phyloP scores from a whole-genome alignment of 169 alveolate species.

The Plasmodium gaboni region DNA sequence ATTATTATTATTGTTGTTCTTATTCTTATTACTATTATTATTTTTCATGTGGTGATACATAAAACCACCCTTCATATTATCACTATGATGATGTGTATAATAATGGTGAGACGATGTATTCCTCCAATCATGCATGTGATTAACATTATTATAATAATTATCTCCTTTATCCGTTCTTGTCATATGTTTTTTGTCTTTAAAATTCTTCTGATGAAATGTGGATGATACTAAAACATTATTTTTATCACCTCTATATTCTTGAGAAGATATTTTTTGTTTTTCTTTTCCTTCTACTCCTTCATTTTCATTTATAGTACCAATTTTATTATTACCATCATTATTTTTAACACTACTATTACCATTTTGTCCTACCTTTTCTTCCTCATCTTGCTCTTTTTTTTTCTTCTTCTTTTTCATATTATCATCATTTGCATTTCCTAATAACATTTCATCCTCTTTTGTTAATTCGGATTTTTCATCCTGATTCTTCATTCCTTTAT shows the following conservation, averaged over 20 bases:
- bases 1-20: not conserved
- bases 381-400: not conserved
- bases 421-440: conserved; percentile 22
- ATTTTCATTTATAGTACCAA: not conserved
- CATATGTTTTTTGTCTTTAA: conserved; percentile 16
- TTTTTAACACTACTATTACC: not conserved
- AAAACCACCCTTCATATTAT: not conserved
- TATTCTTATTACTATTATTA: not conserved
- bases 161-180: conserved; percentile 23
- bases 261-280: not conserved
- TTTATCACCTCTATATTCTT: not conserved
- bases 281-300: not conserved
- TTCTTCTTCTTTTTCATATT: conserved; percentile 4
- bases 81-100: conserved; percentile 12
- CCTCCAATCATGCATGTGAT: conserved; percentile 44
- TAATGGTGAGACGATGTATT: not conserved
- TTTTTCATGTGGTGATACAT: not conserved
- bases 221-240: not conserved
- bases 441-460: too few relatives aligned
- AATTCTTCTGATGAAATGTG: not conserved
- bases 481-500: conserved; percentile 3
- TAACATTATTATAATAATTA: not conserved
- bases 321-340: not conserved
- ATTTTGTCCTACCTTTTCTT: conserved; percentile 5
- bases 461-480: conserved; percentile 3